Evolutionary conservation across 2,329 filamentous ascomycete species (phyloP), one percentile per base, ranked within the genome.

Genomic region (Aspergillus sp.): DNA sequence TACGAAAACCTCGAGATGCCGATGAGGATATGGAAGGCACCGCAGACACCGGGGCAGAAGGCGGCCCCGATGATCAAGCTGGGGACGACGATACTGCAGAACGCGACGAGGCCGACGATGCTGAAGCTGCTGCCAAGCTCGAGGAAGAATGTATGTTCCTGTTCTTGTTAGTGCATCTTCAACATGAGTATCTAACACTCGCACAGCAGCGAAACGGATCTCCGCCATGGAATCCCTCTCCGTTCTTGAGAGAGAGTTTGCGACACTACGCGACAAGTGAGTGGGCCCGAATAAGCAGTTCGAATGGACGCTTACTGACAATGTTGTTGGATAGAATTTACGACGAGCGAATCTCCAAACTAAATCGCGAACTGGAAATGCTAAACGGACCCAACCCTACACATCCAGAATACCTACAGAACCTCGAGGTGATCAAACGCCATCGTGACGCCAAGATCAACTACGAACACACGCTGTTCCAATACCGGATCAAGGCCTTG

Each of bases 401-500:
- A n/a, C 94, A 99, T 68, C 89, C 90, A 33, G 93, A 96, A 69
- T 93, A 92, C 60, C 79, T 96, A 33, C 89, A 89, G 40, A 95
- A 96, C 85, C 86, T 95, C 69, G 85, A 90, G 67, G 91, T 88
- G 66, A 82, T 99, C 50, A 85, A 95, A 72, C 86, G 88, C 53
- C 85, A 93, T 65, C 82, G 89, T 57, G 85, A 92, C 53, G 87
- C 90, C 63, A 95, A 90, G 72, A 77, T 95, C 47, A 83, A 85
- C 57, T 82, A 89, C 60, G 89, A 93, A 63, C 82, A 88, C 48
- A 85, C 83, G 20, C 82, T 94, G 59, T 82, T 88, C 58, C 82
- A 86, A 54, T 88, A 90, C 66, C 88, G 89, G 60, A 76, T 89
- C 59, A 80, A 88, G 65, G 84, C 89, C 2, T 79, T 95, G 26